Percentiles rank a stretch among this genome's conserved stretches.
phyloP scores from a whole-genome alignment of 2,329 filamentous ascomycete species.

The Ilyonectria destructans region DNA sequence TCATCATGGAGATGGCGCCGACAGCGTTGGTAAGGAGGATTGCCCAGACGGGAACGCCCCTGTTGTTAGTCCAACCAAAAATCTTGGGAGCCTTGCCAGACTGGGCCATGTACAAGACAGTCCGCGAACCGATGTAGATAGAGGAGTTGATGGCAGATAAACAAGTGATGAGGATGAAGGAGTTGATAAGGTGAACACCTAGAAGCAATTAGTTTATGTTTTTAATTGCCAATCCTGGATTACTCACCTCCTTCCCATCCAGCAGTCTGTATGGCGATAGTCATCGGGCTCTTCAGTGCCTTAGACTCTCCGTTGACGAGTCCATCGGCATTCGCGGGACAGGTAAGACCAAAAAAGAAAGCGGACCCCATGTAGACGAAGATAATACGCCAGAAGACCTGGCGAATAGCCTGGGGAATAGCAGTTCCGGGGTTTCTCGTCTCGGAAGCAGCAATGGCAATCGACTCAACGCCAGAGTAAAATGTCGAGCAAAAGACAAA shows the following conservation, averaged over 20 bases:
- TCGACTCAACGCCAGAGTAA: constrained; percentile 77
- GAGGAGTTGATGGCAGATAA: constrained; percentile 82
- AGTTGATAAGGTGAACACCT: constrained; percentile 82
- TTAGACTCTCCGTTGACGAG: constrained; percentile 75
- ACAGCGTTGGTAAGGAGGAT: constrained; percentile 81
- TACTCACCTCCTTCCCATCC: constrained; percentile 76
- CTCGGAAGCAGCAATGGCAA: constrained; percentile 76
- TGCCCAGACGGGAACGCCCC: constrained; percentile 74
- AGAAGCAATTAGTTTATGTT: constrained; percentile 18
- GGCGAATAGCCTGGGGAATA: constrained; percentile 72
- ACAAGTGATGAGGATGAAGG: constrained; percentile 82
- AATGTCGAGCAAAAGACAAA: constrained; percentile 81
- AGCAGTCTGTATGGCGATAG: constrained; percentile 80
- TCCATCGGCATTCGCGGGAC: constrained; percentile 77
- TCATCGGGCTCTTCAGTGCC: constrained; percentile 81
- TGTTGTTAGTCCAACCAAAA: constrained; percentile 77
- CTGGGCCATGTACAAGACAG: constrained; percentile 83
- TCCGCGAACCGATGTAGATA: constrained; percentile 84
- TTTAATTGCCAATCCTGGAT: no score
- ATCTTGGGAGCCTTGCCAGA: constrained; percentile 80
- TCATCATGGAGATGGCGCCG: constrained; percentile 83
- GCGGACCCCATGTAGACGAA: constrained; percentile 79
- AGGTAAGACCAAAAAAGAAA: constrained; percentile 83
- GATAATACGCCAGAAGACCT: constrained; percentile 75
- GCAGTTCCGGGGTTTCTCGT: constrained; percentile 72